phyloP scores from a whole-genome alignment of 2,329 filamentous ascomycete species.

The Botryotinia narcissicola region DNA sequence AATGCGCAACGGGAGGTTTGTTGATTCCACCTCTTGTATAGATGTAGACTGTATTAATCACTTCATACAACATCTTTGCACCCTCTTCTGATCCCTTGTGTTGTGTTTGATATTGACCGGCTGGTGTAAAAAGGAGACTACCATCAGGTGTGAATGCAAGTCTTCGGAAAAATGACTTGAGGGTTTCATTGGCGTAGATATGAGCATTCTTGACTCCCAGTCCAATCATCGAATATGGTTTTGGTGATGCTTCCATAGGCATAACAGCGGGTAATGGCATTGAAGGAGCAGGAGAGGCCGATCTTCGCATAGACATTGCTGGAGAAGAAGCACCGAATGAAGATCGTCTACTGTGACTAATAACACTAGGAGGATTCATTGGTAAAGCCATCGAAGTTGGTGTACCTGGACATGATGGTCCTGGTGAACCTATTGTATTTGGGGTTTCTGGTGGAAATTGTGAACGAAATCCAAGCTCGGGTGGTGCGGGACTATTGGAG shows the following conservation, averaged over 20 bases:
- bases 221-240: slow-evolving; percentile 51
- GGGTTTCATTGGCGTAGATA: slow-evolving; percentile 93
- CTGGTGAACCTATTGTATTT: slow-evolving; percentile 71
- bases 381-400: slow-evolving; percentile 85
- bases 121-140: slow-evolving; percentile 87
- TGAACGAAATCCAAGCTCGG: slow-evolving; percentile 69
- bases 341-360: slow-evolving; percentile 89
- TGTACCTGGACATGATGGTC: slow-evolving; percentile 87
- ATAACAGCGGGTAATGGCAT: slow-evolving; percentile 93
- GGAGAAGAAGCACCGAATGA: slow-evolving; percentile 74
- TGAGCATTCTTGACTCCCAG: slow-evolving; percentile 77
- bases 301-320: slow-evolving; percentile 69
- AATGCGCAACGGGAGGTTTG: slow-evolving; percentile 89
- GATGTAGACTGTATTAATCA: slow-evolving; percentile 97
- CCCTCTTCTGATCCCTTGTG: slow-evolving; percentile 61
- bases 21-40: slow-evolving; percentile 96
- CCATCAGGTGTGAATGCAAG: slow-evolving; percentile 95
- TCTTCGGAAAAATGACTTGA: slow-evolving; percentile 94
- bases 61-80: slow-evolving; percentile 74
- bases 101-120: slow-evolving; percentile 88
- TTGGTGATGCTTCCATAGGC: slow-evolving; percentile 86
- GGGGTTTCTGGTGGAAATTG: slow-evolving; percentile 58
- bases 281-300: slow-evolving; percentile 88
- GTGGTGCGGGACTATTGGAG: slow-evolving; percentile 86
- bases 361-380: slow-evolving; percentile 90